These are phyloP conservation scores for Penicillium sp. DNA, from an alignment of 2,329 filamentous ascomycete genomes.

Conservation along the genomic window DNA sequence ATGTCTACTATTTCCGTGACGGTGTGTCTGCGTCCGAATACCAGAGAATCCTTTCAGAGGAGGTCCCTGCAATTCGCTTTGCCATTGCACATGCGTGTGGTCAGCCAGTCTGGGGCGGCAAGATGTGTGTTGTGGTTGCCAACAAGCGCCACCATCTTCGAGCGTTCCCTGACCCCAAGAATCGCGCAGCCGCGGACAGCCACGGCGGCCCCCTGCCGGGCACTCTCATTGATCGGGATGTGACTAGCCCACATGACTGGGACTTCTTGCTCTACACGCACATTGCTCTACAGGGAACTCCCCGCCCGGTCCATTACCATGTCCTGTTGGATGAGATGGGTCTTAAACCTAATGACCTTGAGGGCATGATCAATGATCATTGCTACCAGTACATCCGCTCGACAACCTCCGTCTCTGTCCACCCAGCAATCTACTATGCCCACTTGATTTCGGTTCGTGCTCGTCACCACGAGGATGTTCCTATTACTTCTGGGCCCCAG, in stretches of 20 bases:
- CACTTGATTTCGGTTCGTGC: conserved; percentile 83
- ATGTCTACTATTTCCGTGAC: conserved; percentile 89
- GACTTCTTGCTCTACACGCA: conserved; percentile 77
- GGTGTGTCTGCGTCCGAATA: conserved; percentile 90
- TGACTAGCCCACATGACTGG: conserved; percentile 87
- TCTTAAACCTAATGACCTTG: conserved; percentile 65
- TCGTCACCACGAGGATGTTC: conserved; percentile 65
- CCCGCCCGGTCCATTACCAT: conserved; percentile 88
- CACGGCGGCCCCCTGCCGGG: conserved; percentile 83
- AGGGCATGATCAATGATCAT: conserved; percentile 90
- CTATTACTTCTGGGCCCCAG: conserved; percentile 40
- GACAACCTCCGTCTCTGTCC: conserved; percentile 78
- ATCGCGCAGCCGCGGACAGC: conserved; percentile 57
- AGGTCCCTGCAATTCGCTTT: conserved; percentile 51
- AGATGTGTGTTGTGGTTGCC: conserved; percentile 81
- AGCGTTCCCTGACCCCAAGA: conserved; percentile 70
- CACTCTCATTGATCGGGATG: conserved; percentile 79
- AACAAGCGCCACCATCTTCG: conserved; percentile 94
- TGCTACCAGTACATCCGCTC: conserved; percentile 91
- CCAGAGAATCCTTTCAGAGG: conserved; percentile 71
- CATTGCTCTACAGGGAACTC: conserved; percentile 86
- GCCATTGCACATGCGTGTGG: conserved; percentile 10
- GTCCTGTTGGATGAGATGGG: conserved; percentile 79
- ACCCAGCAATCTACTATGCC: conserved; percentile 91
- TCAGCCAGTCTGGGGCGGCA: conserved; percentile 46